A percentile compares a stretch with the other conserved stretches of the same genome.
Conservation (phyloP, 306 rosid species). For the Dalbergia cultrata region DNA sequence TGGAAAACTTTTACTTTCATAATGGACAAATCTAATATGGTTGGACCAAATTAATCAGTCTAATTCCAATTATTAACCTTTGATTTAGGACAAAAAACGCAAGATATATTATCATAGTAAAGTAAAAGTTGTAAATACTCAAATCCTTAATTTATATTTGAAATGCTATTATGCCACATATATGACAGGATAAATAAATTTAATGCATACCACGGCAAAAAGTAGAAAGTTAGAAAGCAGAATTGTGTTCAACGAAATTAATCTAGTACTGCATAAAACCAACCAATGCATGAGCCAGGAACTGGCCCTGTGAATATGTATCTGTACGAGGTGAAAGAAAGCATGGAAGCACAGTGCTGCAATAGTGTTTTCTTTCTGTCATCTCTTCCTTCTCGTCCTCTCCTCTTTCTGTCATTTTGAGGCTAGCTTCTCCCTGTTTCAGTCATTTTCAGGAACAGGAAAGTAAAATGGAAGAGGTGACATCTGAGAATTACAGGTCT, state of each 20-base stretch:
- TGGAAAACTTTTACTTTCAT: no score
- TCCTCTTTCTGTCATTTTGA: not conserved
- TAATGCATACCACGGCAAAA: not conserved
- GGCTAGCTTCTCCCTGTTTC: not conserved
- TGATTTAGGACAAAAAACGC: no score
- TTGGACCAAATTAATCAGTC: no score
- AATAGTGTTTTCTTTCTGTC: not conserved
- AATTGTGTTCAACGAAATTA: not conserved
- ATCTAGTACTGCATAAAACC: not conserved
- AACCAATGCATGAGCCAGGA: not conserved
- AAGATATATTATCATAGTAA: no score
- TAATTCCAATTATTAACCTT: no score
- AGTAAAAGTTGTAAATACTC: no score
- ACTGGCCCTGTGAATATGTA: not conserved
- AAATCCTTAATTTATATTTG: no score
- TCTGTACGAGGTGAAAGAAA: slow-evolving; percentile 24
- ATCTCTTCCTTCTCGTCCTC: not conserved
- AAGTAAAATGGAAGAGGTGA: slow-evolving; percentile 48
- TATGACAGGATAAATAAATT: no score
- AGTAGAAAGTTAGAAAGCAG: not conserved
- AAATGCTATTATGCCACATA: no score
- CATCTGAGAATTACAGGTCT: slow-evolving; percentile 34
- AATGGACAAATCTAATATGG: no score
- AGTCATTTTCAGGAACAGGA: slow-evolving; percentile 28
- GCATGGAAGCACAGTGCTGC: not conserved